Evolutionary conservation across 164 flowering plant species (phyloP).

Genomic region (Tetracentron sinense): DNA sequence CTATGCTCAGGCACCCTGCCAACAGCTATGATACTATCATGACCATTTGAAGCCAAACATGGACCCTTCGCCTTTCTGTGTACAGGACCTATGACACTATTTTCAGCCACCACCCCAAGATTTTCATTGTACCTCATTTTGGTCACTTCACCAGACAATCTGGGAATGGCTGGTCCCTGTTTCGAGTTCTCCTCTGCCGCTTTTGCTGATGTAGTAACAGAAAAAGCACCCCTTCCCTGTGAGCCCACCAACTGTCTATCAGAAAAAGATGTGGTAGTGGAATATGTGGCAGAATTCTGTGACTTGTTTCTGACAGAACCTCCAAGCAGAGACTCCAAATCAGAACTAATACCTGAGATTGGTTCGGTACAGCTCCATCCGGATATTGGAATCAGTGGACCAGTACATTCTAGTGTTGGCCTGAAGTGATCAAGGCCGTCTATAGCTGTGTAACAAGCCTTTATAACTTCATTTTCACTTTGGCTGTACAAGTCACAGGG

Average conservation of each 20-base stretch:
- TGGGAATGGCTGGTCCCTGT: slow-evolving; percentile 21
- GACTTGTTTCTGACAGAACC: slow-evolving; percentile 58
- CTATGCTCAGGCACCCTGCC: slow-evolving; percentile 16
- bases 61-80: slow-evolving; percentile 5
- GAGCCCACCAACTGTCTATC: slow-evolving; percentile 77
- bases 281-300: slow-evolving; percentile 64
- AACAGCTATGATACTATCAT: slow-evolving; percentile 5
- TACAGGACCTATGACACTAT: slow-evolving; percentile 28
- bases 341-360: slow-evolving; percentile 69
- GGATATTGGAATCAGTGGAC: slow-evolving; percentile 25
- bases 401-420: slow-evolving; percentile 21
- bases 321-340: slow-evolving; percentile 59
- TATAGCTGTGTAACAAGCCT: slow-evolving; percentile 14
- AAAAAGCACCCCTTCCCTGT: slow-evolving; percentile 56
- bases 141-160: slow-evolving; percentile 31
- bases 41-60: slow-evolving; percentile 9
- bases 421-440: slow-evolving; percentile 25
- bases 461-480: slow-evolving; percentile 22
- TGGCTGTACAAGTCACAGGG: slow-evolving; percentile 19
- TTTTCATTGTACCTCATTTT: slow-evolving; percentile 25
- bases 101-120: slow-evolving; percentile 38
- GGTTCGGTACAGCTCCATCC: slow-evolving; percentile 34
- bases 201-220: slow-evolving; percentile 40
- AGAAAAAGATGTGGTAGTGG: slow-evolving; percentile 81
- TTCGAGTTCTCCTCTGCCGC: slow-evolving; percentile 32